A percentile compares a stretch with the other conserved stretches of the same genome.
Conservation (phyloP, 2,329 filamentous ascomycete species). For the Claviceps quebecensis region DNA sequence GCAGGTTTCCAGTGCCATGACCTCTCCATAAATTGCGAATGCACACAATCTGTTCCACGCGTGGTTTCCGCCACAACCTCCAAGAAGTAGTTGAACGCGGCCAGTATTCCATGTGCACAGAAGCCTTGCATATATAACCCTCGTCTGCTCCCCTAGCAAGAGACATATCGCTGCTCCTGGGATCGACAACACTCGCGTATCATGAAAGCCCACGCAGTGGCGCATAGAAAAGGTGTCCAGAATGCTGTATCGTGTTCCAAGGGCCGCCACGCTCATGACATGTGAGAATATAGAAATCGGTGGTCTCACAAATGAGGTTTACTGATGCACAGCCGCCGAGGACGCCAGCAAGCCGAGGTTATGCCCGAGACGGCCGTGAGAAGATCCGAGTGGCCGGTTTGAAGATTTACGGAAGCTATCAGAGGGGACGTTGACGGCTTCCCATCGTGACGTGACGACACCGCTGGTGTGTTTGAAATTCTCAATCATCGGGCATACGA, state of each 20-base stretch:
- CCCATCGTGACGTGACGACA: conserved; percentile 54
- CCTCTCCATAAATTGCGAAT: background rate
- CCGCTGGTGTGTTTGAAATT: conserved; percentile 56
- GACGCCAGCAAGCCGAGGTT: background rate
- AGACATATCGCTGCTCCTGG: background rate
- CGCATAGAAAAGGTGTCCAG: background rate
- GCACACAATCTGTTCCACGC: too few species aligned
- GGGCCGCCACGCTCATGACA: background rate
- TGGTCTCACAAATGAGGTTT: background rate
- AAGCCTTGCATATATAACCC: background rate
- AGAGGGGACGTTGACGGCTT: conserved; percentile 33
- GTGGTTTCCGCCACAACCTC: background rate
- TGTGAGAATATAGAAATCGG: background rate
- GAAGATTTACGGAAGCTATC: conserved; percentile 40
- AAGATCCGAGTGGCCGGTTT: conserved; percentile 38
- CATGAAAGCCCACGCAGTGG: background rate
- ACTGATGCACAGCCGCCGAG: background rate
- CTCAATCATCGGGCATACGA: conserved; percentile 46
- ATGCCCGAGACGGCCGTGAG: conserved; percentile 5
- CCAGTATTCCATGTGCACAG: background rate
- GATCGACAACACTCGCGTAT: background rate
- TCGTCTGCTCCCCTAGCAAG: background rate
- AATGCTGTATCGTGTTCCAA: background rate
- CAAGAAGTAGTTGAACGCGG: background rate
- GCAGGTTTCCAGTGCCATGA: background rate